Conservation (phyloP, 1,284 basidiomycete genomes). For the Sphaerobolus stellatus region DNA sequence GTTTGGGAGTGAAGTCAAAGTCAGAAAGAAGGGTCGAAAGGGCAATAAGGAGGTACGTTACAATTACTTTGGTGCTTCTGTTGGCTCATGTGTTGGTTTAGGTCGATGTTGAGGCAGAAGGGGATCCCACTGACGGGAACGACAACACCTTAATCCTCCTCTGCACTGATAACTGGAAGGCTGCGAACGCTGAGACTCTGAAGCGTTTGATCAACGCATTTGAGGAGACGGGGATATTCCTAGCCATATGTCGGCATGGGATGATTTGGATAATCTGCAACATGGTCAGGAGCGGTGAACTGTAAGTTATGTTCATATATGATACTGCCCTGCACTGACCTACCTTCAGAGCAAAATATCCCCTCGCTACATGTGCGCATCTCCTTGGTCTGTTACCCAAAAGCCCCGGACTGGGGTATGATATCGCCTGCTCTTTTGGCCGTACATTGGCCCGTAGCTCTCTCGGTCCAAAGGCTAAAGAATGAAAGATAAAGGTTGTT, state of each 20-base stretch:
- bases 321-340: background rate
- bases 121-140: constrained; percentile 2
- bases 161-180: constrained; percentile 26
- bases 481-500: constrained; percentile 12
- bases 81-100: background rate
- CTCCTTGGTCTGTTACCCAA: constrained; percentile 23
- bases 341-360: constrained; percentile 32
- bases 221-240: constrained; percentile 29
- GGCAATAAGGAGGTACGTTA: no score
- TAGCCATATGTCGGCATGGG: constrained; percentile 28
- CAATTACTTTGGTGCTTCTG: background rate
- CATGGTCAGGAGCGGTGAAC: constrained; percentile 31
- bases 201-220: constrained; percentile 25
- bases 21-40: background rate
- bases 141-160: constrained; percentile 6
- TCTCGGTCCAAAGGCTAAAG: constrained; percentile 16
- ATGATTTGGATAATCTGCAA: constrained; percentile 23
- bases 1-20: constrained; percentile 17
- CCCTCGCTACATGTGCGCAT: constrained; percentile 29
- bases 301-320: constrained; percentile 19
- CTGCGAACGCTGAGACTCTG: constrained; percentile 21
- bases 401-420: constrained; percentile 29
- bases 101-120: background rate
- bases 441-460: constrained; percentile 27
- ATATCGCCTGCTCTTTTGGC: constrained; percentile 34